Evolutionary conservation across 352 stramenopile genomes (phyloP).

Genomic region (Phytophthora citricola): DNA sequence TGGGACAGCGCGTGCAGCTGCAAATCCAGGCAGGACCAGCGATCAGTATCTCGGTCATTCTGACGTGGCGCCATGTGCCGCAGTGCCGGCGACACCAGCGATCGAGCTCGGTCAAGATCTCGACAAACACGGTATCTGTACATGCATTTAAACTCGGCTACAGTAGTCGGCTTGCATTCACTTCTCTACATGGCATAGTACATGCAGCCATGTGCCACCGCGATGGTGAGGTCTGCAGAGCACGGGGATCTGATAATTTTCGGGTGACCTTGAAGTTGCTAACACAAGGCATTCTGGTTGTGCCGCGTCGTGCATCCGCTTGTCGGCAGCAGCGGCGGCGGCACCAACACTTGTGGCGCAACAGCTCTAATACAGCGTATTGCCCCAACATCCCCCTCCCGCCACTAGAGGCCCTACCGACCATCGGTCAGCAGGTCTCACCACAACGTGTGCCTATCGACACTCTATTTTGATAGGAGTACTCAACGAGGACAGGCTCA

Average conservation of each 20-base stretch:
- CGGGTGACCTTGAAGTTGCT: slow-evolving; percentile 23
- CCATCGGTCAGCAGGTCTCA: not conserved
- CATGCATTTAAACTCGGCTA: too few species aligned
- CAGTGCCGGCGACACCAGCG: not conserved
- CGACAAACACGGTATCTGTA: slow-evolving; percentile 1
- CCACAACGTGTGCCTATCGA: not conserved
- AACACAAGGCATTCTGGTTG: not conserved
- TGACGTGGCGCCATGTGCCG: slow-evolving; percentile 13
- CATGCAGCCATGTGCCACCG: slow-evolving; percentile 1
- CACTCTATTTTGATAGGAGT: not conserved
- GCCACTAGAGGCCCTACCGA: too few species aligned
- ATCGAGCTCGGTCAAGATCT: slow-evolving; percentile 3
- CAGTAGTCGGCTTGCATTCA: slow-evolving; percentile 6
- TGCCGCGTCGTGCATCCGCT: not conserved
- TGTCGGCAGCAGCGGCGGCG: not conserved
- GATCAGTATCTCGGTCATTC: not conserved
- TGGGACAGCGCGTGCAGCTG: slow-evolving; percentile 1
- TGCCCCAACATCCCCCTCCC: too few species aligned
- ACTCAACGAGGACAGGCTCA: not conserved
- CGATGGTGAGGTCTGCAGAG: slow-evolving; percentile 25
- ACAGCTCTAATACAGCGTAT: too few species aligned
- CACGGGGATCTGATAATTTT: slow-evolving; percentile 28
- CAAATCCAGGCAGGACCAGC: slow-evolving; percentile 18
- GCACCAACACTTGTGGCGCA: too few species aligned
- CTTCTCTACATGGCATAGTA: too few species aligned